Evolutionary conservation across 768 basidiomycete genomes (phyloP).

Genomic region (Xerocomus brunneocitrinus): DNA sequence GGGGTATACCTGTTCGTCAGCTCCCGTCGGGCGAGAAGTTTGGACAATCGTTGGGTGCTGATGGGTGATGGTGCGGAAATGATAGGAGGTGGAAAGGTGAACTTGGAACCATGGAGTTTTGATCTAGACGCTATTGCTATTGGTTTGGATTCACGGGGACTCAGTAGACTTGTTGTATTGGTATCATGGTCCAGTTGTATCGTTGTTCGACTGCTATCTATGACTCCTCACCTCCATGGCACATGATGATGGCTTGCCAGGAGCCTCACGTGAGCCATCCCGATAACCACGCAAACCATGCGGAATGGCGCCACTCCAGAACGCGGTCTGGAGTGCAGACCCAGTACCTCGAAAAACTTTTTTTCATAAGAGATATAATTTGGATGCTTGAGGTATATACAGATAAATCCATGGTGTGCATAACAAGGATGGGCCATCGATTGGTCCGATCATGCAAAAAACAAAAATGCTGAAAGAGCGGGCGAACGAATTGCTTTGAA

Average conservation of each 20-base stretch:
- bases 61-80: too few relatives aligned
- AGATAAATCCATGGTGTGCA: neutral
- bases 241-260: neutral
- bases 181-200: neutral
- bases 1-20: constrained; percentile 25
- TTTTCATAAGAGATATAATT: neutral
- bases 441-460: neutral
- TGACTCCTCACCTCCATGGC: neutral
- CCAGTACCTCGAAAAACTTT: neutral
- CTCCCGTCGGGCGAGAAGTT: constrained; percentile 23
- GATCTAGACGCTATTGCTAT: neutral
- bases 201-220: neutral
- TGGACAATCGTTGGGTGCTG: constrained; percentile 7
- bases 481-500: neutral
- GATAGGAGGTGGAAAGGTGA: neutral
- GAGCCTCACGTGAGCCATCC: neutral
- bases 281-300: neutral
- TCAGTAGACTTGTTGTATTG: neutral
- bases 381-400: neutral
- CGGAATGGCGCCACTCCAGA: neutral
- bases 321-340: neutral
- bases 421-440: neutral
- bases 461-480: neutral
- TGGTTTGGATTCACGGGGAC: neutral
- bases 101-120: neutral